A percentile compares a stretch with the other conserved stretches of the same genome.
Conservation (phyloP, 2,329 filamentous ascomycete species). For the Trichothecium sympodiale region DNA sequence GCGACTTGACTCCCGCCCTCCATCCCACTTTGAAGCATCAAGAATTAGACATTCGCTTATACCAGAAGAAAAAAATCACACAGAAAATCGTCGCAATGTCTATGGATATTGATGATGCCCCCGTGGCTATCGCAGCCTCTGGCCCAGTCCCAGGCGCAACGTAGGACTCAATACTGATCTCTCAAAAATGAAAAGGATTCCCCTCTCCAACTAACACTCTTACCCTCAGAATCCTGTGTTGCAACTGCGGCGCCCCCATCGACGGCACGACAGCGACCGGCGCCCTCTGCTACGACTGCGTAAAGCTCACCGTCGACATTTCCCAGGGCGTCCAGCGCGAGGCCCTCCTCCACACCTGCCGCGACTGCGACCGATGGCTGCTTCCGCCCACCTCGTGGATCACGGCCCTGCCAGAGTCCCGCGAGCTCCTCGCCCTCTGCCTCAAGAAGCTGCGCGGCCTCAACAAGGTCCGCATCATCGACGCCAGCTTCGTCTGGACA, state of each 20-base stretch:
- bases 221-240: constrained; percentile 63
- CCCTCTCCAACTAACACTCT: neutral
- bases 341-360: constrained; percentile 79
- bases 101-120: constrained; percentile 33
- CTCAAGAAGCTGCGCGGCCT: constrained; percentile 78
- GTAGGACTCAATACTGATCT: too few relatives aligned
- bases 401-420: constrained; percentile 72
- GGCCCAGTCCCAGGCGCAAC: constrained; percentile 25
- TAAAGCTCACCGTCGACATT: constrained; percentile 90
- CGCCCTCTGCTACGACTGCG: constrained; percentile 89
- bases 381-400: constrained; percentile 81
- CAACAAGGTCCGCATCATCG: constrained; percentile 85
- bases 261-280: constrained; percentile 80
- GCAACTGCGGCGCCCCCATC: constrained; percentile 92
- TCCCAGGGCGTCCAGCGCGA: constrained; percentile 86
- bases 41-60: neutral
- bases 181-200: neutral
- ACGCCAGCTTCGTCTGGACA: constrained; percentile 96
- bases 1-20: constrained; percentile 1
- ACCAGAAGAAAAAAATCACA: constrained; percentile 1
- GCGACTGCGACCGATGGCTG: constrained; percentile 90
- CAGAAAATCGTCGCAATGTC: constrained; percentile 19
- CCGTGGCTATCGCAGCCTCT: constrained; percentile 24
- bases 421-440: constrained; percentile 86
- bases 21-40: neutral